These are phyloP conservation scores for Rhodotorula sp. DNA, from an alignment of 1,284 basidiomycete genomes.

Conservation along the genomic window DNA sequence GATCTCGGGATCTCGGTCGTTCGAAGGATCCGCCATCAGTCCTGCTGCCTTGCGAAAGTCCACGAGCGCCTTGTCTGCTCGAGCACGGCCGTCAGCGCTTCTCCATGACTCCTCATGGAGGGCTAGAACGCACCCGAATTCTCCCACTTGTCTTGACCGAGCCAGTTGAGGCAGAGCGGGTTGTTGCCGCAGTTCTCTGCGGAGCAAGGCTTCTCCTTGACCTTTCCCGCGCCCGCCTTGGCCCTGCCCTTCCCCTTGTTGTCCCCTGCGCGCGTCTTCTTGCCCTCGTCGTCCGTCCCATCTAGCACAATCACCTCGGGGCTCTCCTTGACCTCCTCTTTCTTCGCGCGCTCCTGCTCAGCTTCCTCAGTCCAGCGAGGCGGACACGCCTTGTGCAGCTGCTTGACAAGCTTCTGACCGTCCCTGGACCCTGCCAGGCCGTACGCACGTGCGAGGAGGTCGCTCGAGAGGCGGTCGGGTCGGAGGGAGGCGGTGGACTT, in stretches of 20 bases:
- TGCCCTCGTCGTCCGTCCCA: slow-evolving; percentile 7
- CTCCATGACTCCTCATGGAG: too few species aligned
- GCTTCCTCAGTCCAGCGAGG: slow-evolving; percentile 3
- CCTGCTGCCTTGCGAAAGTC: slow-evolving; percentile 58
- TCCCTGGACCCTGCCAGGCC: slow-evolving; percentile 18
- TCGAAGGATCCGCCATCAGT: slow-evolving; percentile 58
- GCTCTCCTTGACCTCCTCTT: slow-evolving; percentile 1
- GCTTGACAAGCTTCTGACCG: background rate
- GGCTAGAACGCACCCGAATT: slow-evolving; percentile 52
- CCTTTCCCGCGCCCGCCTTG: background rate
- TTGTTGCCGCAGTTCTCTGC: slow-evolving; percentile 67
- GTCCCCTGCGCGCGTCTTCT: background rate
- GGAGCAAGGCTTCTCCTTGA: slow-evolving; percentile 53
- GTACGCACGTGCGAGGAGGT: slow-evolving; percentile 22
- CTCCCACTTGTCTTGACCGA: slow-evolving; percentile 76
- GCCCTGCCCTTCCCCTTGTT: slow-evolving; percentile 17
- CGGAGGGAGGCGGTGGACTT: background rate
- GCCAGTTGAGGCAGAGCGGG: slow-evolving; percentile 77
- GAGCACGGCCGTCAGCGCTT: background rate
- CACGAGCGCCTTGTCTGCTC: slow-evolving; percentile 55
- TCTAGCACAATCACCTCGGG: slow-evolving; percentile 3
- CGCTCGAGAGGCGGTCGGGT: slow-evolving; percentile 5
- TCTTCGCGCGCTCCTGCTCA: background rate
- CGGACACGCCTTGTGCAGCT: slow-evolving; percentile 9
- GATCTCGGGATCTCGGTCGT: slow-evolving; percentile 55